phyloP scores from a whole-genome alignment of 345 rosid genomes.

The Gossypium thurberi region DNA sequence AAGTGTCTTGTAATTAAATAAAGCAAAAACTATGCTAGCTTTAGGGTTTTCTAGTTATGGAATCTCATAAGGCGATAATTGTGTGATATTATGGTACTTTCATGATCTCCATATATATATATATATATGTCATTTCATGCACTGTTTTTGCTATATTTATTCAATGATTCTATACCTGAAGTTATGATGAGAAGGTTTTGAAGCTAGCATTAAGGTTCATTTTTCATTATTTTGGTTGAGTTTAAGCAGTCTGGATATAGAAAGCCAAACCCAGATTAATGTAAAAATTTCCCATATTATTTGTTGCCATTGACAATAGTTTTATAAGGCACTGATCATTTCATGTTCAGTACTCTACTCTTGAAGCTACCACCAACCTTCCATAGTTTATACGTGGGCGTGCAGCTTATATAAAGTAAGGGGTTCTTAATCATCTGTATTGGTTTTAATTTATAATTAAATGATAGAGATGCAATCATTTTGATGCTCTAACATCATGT shows the following conservation, averaged over 20 bases:
- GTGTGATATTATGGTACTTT: constrained; percentile 4
- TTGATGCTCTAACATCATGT: not conserved
- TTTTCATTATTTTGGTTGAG: not conserved
- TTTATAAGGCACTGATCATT: not conserved
- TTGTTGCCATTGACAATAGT: not conserved
- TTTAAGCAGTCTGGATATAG: not conserved
- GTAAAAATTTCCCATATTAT: not conserved
- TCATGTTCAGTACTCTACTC: not conserved
- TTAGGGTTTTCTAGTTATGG: constrained; percentile 24
- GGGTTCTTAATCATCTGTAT: not conserved
- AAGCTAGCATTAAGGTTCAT: not conserved
- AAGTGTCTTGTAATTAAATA: not conserved
- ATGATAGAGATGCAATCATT: not conserved
- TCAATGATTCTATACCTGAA: not conserved
- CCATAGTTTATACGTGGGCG: constrained; percentile 3
- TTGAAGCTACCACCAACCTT: constrained; percentile 3
- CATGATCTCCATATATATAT: not conserved
- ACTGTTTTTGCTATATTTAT: not conserved
- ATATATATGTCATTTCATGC: not conserved
- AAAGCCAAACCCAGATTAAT: not conserved
- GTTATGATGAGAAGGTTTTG: not conserved
- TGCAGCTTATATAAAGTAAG: not conserved
- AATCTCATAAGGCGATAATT: not conserved
- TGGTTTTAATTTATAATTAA: not conserved
- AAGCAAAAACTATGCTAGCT: not conserved